phyloP scores from a whole-genome alignment of 2,329 filamentous ascomycete species.

The Parasarocladium wereldwijsianum region DNA sequence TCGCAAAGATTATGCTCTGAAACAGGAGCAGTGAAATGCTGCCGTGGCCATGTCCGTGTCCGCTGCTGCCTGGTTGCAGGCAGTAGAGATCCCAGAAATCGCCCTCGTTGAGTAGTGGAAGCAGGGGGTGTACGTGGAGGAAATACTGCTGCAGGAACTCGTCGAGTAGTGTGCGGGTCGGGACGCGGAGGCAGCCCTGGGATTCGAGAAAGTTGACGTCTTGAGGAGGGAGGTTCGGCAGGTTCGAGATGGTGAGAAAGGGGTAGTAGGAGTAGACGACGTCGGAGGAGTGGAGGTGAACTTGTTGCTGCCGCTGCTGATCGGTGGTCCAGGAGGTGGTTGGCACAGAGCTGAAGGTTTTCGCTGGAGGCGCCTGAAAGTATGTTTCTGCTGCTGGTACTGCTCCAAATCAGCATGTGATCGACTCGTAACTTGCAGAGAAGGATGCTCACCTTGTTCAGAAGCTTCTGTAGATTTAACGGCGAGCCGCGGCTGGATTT shows the following conservation, averaged over 20 bases:
- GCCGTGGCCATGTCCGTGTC: constrained; percentile 9
- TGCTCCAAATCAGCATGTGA: no score
- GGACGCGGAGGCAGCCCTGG: constrained; percentile 30
- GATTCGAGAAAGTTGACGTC: constrained; percentile 31
- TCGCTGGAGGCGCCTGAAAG: no score
- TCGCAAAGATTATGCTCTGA: constrained; percentile 29
- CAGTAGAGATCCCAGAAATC: constrained; percentile 14
- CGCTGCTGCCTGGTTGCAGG: constrained; percentile 3
- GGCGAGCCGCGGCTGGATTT: no score
- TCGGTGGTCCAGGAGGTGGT: constrained; percentile 12
- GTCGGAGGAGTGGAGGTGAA: constrained; percentile 14
- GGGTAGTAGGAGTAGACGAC: constrained; percentile 29
- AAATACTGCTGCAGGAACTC: constrained; percentile 34
- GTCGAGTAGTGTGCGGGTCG: constrained; percentile 23
- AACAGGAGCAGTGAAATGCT: constrained; percentile 28
- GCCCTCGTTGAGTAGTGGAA: constrained; percentile 29
- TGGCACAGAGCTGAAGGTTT: constrained; percentile 1
- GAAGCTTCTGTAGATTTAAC: no score
- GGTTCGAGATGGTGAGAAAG: constrained; percentile 21
- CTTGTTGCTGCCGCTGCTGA: no score
- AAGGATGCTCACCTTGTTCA: no score
- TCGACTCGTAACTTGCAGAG: neutral
- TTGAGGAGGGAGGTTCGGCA: constrained; percentile 22
- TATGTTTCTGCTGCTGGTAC: no score
- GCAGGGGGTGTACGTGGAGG: constrained; percentile 28